These are phyloP conservation scores for Alectoria sarmentosa DNA, from an alignment of 495 filamentous ascomycete species.

Conservation along the genomic window DNA sequence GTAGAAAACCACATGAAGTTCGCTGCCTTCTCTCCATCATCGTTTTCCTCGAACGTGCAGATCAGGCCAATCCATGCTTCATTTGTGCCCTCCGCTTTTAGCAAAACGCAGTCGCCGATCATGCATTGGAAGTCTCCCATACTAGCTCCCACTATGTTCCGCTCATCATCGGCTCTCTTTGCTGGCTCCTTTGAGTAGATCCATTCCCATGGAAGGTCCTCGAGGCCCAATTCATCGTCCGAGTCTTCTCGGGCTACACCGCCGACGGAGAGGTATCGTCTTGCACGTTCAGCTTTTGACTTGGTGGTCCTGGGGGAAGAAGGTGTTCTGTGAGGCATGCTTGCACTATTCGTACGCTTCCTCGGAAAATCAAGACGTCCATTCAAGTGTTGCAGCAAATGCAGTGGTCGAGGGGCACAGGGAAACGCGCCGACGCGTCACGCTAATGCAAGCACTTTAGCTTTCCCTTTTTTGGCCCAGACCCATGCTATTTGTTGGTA, in stretches of 20 bases:
- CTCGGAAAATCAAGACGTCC: neutral
- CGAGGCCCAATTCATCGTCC: constrained; percentile 81
- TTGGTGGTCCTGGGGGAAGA: neutral
- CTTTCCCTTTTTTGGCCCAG: constrained; percentile 9
- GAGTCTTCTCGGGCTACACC: constrained; percentile 76
- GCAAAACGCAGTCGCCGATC: constrained; percentile 73
- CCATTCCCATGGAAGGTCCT: constrained; percentile 91
- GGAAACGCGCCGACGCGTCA: constrained; percentile 22
- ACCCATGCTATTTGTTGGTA: too few species aligned
- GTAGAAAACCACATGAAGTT: constrained; percentile 91
- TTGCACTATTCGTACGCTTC: neutral
- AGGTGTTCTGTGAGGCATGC: constrained; percentile 30
- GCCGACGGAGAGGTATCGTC: constrained; percentile 55
- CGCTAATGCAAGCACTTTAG: constrained; percentile 28
- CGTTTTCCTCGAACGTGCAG: constrained; percentile 67
- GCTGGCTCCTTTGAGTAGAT: constrained; percentile 52
- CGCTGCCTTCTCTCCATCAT: constrained; percentile 54
- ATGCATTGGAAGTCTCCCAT: constrained; percentile 80
- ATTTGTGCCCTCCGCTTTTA: constrained; percentile 75
- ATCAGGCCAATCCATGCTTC: constrained; percentile 90
- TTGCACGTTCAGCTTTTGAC: constrained; percentile 40
- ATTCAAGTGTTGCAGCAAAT: neutral
- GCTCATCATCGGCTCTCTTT: constrained; percentile 21
- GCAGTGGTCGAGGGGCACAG: neutral
- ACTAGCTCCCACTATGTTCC: constrained; percentile 64